Evolutionary conservation across 2,329 filamentous ascomycete species (phyloP).

Genomic region (Lachnellula subtilissima): DNA sequence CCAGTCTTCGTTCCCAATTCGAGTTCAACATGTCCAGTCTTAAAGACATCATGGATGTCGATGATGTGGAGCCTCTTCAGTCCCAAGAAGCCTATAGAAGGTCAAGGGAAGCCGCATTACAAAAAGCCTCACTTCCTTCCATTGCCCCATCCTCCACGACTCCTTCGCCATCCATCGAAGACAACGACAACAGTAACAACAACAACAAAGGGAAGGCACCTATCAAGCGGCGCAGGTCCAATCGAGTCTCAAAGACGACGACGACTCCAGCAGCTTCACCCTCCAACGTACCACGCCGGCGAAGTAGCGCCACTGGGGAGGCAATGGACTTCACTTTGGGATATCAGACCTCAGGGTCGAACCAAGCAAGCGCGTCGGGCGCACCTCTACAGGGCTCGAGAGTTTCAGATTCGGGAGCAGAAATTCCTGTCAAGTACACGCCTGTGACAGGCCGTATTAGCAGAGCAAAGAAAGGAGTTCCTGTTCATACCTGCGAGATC

Average conservation of each 20-base stretch:
- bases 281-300: constrained; percentile 17
- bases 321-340: constrained; percentile 23
- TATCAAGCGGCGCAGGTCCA: constrained; percentile 26
- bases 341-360: constrained; percentile 21
- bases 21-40: constrained; percentile 30
- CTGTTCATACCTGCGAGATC: constrained; percentile 31
- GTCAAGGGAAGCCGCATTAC: constrained; percentile 27
- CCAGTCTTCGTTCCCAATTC: constrained; percentile 25
- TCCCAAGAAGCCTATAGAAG: constrained; percentile 33
- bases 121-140: constrained; percentile 23
- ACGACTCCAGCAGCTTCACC: constrained; percentile 15
- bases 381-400: constrained; percentile 24
- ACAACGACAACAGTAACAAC: constrained; percentile 8
- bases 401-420: constrained; percentile 21
- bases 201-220: constrained; percentile 21
- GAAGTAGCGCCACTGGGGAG: constrained; percentile 23
- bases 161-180: constrained; percentile 18
- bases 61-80: constrained; percentile 33
- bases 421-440: constrained; percentile 32
- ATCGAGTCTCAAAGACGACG: constrained; percentile 21
- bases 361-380: constrained; percentile 20
- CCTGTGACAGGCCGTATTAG: constrained; percentile 33
- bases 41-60: constrained; percentile 34
- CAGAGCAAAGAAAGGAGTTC: constrained; percentile 33
- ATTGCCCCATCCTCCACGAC: constrained; percentile 19